phyloP scores from a whole-genome alignment of 495 filamentous ascomycete genomes.

The Hypoxylon subgilvum region DNA sequence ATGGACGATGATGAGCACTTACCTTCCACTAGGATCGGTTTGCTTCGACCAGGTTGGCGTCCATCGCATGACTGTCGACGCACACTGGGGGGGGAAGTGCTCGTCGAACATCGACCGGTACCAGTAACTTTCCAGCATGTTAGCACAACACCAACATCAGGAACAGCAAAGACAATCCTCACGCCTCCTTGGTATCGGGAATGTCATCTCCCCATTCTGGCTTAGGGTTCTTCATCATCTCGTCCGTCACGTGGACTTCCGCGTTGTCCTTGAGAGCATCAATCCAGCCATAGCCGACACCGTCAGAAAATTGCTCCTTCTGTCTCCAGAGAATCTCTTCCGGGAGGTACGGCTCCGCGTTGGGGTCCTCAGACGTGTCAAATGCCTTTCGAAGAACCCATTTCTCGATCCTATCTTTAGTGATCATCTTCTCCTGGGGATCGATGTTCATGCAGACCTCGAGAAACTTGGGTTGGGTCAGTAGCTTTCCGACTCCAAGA shows the following conservation, averaged over 20 bases:
- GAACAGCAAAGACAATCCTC: constrained; percentile 43
- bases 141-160: constrained; percentile 18
- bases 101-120: constrained; percentile 98
- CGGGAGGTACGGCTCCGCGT: constrained; percentile 80
- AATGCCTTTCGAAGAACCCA: constrained; percentile 97
- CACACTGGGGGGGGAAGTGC: constrained; percentile 91
- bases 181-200: constrained; percentile 96
- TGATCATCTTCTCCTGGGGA: constrained; percentile 93
- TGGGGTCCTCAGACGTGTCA: constrained; percentile 85
- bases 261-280: constrained; percentile 94
- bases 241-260: constrained; percentile 84
- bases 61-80: constrained; percentile 93
- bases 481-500: background rate
- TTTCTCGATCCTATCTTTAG: constrained; percentile 88
- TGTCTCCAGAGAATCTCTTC: constrained; percentile 96
- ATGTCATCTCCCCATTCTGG: constrained; percentile 89
- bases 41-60: constrained; percentile 97
- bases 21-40: constrained; percentile 92
- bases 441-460: constrained; percentile 91
- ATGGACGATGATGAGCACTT: constrained; percentile 42
- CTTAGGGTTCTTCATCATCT: constrained; percentile 97
- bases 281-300: constrained; percentile 99
- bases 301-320: constrained; percentile 99
- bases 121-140: constrained; percentile 70
- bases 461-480: constrained; percentile 70